Percentiles rank a stretch among this genome's conserved stretches.
Conservation (phyloP, 1,284 basidiomycete species). For the Puccinia polysora region DNA sequence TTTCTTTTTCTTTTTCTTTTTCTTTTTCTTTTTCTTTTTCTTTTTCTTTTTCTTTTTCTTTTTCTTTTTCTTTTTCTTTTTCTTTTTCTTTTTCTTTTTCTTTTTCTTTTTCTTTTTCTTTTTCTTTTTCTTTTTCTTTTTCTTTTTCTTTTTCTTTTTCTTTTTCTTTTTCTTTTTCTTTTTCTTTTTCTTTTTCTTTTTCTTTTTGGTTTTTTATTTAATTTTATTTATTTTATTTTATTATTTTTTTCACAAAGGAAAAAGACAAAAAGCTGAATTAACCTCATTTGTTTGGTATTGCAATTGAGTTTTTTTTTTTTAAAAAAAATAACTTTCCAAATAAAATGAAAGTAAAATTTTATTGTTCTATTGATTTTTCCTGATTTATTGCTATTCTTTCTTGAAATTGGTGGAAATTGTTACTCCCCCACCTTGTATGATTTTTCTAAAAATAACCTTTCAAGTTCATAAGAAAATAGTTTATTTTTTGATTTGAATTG, state of each 20-base stretch:
- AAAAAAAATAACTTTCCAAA: neutral
- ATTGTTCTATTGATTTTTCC: too few relatives aligned
- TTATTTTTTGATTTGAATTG: too few relatives aligned
- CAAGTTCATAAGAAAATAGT: too few relatives aligned
- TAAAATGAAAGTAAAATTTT: too few relatives aligned
- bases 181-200: neutral
- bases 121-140: neutral
- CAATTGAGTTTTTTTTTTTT: neutral
- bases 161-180: neutral
- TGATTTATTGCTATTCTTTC: too few relatives aligned
- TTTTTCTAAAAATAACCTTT: too few relatives aligned
- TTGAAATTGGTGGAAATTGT: too few relatives aligned
- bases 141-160: neutral
- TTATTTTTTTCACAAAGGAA: too few relatives aligned
- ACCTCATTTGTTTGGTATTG: neutral
- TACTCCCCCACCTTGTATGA: too few relatives aligned
- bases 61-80: neutral
- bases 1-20: neutral
- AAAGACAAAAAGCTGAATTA: too few relatives aligned
- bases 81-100: neutral
- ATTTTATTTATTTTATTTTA: neutral
- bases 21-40: neutral
- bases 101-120: neutral
- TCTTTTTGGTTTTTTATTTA: neutral
- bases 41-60: neutral